phyloP scores from a whole-genome alignment of 2,329 filamentous ascomycete species.

The Alternaria consortialis region DNA sequence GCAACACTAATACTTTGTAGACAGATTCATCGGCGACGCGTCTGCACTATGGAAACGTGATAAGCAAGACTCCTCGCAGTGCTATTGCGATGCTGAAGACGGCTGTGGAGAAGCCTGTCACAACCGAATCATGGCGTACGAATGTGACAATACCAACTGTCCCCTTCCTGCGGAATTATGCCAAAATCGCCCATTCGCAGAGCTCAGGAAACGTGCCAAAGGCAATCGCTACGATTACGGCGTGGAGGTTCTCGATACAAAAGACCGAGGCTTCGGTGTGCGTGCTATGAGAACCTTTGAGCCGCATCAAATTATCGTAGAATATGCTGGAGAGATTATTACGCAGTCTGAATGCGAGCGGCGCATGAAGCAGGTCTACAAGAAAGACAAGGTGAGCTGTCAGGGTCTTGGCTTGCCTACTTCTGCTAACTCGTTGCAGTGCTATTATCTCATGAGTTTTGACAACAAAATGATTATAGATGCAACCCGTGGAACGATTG shows the following conservation, averaged over 20 bases:
- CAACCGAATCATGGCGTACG: conserved; percentile 96
- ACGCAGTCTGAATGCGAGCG: conserved; percentile 92
- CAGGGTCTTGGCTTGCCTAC: background rate
- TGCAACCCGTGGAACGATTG: conserved; percentile 93
- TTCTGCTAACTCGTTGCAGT: conserved; percentile 63
- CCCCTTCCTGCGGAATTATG: conserved; percentile 77
- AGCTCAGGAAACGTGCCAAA: conserved; percentile 71
- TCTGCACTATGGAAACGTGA: conserved; percentile 83
- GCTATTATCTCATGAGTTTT: conserved; percentile 98
- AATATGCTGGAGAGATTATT: conserved; percentile 98
- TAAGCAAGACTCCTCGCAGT: conserved; percentile 76
- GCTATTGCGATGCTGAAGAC: conserved; percentile 64
- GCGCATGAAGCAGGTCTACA: conserved; percentile 92
- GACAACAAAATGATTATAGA: conserved; percentile 99
- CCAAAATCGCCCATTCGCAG: conserved; percentile 86
- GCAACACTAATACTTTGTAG: conserved; percentile 56
- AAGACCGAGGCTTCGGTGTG: conserved; percentile 88
- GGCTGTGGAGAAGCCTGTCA: conserved; percentile 91
- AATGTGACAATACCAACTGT: conserved; percentile 92
- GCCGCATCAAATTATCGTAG: conserved; percentile 94
- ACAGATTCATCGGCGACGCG: conserved; percentile 89
- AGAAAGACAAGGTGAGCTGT: conserved; percentile 81
- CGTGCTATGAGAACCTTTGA: conserved; percentile 88
- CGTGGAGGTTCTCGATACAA: conserved; percentile 92
- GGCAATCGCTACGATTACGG: conserved; percentile 90